phyloP scores from a whole-genome alignment of 106 monocot genomes.

The Dendrobium chrysotoxum region DNA sequence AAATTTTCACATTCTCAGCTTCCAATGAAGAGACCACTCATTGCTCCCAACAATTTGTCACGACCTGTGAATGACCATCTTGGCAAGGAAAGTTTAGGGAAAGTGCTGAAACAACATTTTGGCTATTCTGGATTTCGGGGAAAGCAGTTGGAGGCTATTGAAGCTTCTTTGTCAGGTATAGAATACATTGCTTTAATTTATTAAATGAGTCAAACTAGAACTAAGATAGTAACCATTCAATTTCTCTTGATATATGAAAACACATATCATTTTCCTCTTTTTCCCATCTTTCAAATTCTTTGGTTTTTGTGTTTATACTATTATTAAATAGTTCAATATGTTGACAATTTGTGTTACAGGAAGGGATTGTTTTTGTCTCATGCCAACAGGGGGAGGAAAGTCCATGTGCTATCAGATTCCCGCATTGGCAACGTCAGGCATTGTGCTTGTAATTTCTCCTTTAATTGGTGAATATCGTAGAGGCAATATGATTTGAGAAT shows the following conservation, averaged over 20 bases:
- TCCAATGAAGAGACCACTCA: not conserved
- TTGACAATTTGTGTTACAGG: slow-evolving; percentile 29
- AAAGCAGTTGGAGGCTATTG: slow-evolving; percentile 85
- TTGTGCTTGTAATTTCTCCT: slow-evolving; percentile 91
- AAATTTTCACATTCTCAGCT: not conserved
- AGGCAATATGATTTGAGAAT: too few species aligned
- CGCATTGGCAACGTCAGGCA: slow-evolving; percentile 65
- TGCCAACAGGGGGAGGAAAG: slow-evolving; percentile 97
- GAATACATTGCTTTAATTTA: not conserved
- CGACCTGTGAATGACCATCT: not conserved
- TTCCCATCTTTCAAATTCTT: not conserved
- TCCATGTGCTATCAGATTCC: slow-evolving; percentile 99
- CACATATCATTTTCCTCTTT: not conserved
- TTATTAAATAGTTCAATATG: not conserved
- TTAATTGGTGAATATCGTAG: slow-evolving; percentile 66
- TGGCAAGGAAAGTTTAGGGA: slow-evolving; percentile 38
- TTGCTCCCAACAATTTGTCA: not conserved
- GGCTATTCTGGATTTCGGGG: slow-evolving; percentile 67
- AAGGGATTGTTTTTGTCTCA: slow-evolving; percentile 96
- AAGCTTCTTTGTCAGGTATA: slow-evolving; percentile 69
- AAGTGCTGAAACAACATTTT: slow-evolving; percentile 55
- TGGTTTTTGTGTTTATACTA: not conserved
- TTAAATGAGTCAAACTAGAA: not conserved
- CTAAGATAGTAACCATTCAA: not conserved
- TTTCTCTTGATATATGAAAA: not conserved